Base-by-base conservation (phyloP, 257 asterid genomes). In the Agastache rugosa region DNA sequence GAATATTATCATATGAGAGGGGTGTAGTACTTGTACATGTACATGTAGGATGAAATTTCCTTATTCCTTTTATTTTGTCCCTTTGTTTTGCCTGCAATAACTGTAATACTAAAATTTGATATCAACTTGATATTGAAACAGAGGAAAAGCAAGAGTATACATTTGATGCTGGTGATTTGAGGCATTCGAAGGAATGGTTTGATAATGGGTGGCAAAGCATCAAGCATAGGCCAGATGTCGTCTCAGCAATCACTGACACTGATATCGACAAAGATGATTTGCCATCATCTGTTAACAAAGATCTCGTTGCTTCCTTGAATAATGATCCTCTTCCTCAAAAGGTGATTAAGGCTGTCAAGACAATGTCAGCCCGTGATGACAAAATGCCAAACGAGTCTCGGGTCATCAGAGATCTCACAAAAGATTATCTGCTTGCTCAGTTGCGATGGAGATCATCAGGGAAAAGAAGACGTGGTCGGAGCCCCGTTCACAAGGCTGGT, bases 181-280 rank as follows among this genome's bases (percentile, higher is more conserved):
- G 97, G 82, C 87, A 37, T 62, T 93, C 98, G 3, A 90, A 79
- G 45, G 98, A 93, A 69, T 93, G 98, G 98, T 19, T 80, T 23
- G 75, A 58, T 7, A 76, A 79, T 44, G 71, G 63, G 17, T 93
- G 98, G 98, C 85, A 81, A 25, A 75, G 63, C 63, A 55, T 90
- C 53, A 82, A 81, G 73, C 91, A 71, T 60, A 85, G 81, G 78
- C 87, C 87, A 0, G 90, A 86, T 11, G 60, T 86, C 37, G 86
- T 81, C 35, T 76, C 88, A 3, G 39, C 62, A 48, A 9, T 85
- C 20, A 44, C 59, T 27, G 69, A 61, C 16, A 58, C 67, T 2
- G 73, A 67, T 2, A 64, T 58, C 44, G 59, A 64, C 48, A 79
- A 39, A 12, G 78, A 75, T 42, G 79, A 23, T 34, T 72, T 62